Conservation (phyloP, 1,284 basidiomycete genomes). For the Trametes sp. region DNA sequence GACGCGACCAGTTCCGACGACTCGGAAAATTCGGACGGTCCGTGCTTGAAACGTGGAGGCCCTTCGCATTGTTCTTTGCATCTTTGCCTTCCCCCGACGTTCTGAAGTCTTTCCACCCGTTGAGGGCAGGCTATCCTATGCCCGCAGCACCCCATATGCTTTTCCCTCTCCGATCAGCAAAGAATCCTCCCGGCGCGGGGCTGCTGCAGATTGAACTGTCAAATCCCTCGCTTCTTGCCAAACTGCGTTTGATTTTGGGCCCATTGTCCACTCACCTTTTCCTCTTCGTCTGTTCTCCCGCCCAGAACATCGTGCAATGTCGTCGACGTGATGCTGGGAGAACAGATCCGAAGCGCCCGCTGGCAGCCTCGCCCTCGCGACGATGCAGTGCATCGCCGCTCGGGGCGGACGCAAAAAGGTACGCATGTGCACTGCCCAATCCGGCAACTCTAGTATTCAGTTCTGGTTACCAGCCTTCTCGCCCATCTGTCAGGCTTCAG, state of each 20-base stretch:
- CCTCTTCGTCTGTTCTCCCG: not conserved
- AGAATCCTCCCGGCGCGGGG: not conserved
- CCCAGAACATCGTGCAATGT: not conserved
- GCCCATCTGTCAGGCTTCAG: not conserved
- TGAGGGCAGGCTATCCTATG: slow-evolving; percentile 26
- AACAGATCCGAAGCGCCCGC: not conserved
- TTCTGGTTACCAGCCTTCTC: not conserved
- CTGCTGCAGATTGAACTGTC: slow-evolving; percentile 19
- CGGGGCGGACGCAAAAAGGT: slow-evolving; percentile 9
- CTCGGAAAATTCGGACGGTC: slow-evolving; percentile 17
- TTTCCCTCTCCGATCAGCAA: not conserved
- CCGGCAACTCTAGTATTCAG: slow-evolving; percentile 26
- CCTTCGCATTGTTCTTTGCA: slow-evolving; percentile 16
- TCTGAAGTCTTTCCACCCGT: slow-evolving; percentile 8
- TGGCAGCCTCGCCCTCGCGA: slow-evolving; percentile 4
- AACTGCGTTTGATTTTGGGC: not conserved
- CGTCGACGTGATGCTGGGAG: not conserved
- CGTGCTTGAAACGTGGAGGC: slow-evolving; percentile 24
- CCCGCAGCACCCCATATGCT: slow-evolving; percentile 21
- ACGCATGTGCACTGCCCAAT: slow-evolving; percentile 15
- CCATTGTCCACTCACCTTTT: not conserved
- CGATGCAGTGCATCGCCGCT: slow-evolving; percentile 19
- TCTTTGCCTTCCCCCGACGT: slow-evolving; percentile 14
- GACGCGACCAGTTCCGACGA: not conserved
- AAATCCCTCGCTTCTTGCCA: not conserved